These are phyloP conservation scores for Fusarium bulbicola DNA, from an alignment of 2,329 filamentous ascomycete genomes.

Conservation along the genomic window DNA sequence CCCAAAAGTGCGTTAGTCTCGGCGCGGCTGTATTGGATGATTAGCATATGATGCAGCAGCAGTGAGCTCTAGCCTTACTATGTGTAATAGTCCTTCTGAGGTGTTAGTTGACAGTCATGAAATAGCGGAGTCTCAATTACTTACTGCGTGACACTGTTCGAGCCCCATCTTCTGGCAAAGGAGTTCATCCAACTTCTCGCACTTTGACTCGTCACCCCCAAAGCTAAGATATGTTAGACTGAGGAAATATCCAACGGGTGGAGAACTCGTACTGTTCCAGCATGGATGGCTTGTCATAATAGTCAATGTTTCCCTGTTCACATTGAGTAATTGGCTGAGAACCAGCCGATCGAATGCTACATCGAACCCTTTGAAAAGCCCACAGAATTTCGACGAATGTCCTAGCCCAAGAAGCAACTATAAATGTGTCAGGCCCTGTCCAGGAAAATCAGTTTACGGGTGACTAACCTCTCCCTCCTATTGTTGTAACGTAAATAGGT, in stretches of 20 bases:
- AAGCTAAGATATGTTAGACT: not conserved
- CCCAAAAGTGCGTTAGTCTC: not conserved
- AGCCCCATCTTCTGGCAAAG: not conserved
- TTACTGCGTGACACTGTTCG: not conserved
- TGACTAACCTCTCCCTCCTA: not conserved
- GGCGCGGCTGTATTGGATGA: not conserved
- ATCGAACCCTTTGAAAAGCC: not conserved
- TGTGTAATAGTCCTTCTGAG: not conserved
- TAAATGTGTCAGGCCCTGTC: not conserved
- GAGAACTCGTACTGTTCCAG: not conserved
- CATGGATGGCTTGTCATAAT: not conserved
- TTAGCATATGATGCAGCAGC: not conserved
- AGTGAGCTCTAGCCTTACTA: not conserved
- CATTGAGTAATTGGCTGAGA: not conserved
- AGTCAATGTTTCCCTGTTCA: not conserved
- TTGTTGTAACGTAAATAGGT: not conserved
- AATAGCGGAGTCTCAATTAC: not conserved
- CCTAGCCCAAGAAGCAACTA: not conserved
- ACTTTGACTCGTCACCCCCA: not conserved
- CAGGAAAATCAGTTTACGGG: fast-evolving
- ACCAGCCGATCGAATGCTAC: not conserved
- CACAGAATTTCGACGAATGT: fast-evolving
- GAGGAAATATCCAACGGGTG: fast-evolving
- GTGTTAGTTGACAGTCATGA: not conserved
- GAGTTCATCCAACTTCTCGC: not conserved